Evolutionary conservation across 2,329 filamentous ascomycete species (phyloP).

Genomic region (Fusarium pilosicola): DNA sequence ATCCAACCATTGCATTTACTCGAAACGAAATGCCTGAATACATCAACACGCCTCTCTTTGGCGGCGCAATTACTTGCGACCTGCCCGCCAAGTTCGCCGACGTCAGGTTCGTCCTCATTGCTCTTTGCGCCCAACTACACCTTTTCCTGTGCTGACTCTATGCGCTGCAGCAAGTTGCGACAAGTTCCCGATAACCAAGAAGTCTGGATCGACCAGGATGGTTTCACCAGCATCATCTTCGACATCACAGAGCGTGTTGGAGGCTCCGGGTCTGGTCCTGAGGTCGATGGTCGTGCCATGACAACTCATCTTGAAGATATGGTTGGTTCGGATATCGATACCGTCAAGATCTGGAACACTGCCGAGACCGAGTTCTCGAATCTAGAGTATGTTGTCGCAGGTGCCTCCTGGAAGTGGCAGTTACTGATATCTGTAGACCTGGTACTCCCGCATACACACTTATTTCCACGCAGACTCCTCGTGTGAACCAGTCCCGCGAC

Average conservation of each 20-base stretch:
- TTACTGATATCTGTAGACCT: constrained; percentile 39
- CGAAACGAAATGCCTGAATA: constrained; percentile 61
- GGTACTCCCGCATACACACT: constrained; percentile 73
- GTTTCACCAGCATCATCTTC: constrained; percentile 87
- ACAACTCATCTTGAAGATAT: constrained; percentile 76
- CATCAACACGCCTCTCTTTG: constrained; percentile 71
- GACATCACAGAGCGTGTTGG: constrained; percentile 88
- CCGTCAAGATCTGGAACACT: constrained; percentile 73
- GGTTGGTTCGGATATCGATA: constrained; percentile 70
- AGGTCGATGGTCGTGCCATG: constrained; percentile 75
- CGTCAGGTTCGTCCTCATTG: constrained; percentile 65
- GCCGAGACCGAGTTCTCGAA: constrained; percentile 68
- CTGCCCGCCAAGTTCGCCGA: constrained; percentile 76
- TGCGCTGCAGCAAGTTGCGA: constrained; percentile 69
- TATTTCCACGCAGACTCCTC: constrained; percentile 70
- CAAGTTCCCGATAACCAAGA: constrained; percentile 90
- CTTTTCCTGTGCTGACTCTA: constrained; percentile 13
- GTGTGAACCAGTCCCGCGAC: constrained; percentile 47
- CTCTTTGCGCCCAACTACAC: constrained; percentile 13
- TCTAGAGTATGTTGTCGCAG: constrained; percentile 58
- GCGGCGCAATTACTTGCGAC: constrained; percentile 76
- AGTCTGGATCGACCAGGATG: constrained; percentile 85
- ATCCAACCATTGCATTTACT: neutral
- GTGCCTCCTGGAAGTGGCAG: too few relatives aligned
- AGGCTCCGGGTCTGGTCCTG: constrained; percentile 60